phyloP scores from a whole-genome alignment of 495 filamentous ascomycete species.

The Trichoderma erinaceum region DNA sequence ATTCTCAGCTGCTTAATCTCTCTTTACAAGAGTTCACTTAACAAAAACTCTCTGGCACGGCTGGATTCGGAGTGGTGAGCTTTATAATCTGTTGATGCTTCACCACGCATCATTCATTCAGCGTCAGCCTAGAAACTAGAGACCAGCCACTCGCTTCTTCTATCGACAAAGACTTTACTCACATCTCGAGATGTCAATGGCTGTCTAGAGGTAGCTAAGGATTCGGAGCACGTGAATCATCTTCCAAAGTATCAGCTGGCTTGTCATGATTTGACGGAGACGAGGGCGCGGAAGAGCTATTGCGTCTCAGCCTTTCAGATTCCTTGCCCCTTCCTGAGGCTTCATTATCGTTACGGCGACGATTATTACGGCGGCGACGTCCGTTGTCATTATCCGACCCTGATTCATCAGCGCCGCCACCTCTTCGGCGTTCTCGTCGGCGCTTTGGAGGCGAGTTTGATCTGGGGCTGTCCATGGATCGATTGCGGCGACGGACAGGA shows the following conservation, averaged over 20 bases:
- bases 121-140: constrained; percentile 16
- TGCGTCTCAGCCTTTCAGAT: constrained; percentile 40
- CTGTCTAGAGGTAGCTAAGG: constrained; percentile 20
- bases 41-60: constrained; percentile 49
- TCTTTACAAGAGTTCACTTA: constrained; percentile 30
- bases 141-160: not conserved
- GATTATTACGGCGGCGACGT: constrained; percentile 16
- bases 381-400: constrained; percentile 12
- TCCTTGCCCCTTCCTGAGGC: not conserved
- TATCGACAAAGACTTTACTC: constrained; percentile 24
- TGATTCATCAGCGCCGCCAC: not conserved
- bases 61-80: not conserved
- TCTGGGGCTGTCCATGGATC: constrained; percentile 18
- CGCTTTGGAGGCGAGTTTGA: constrained; percentile 32
- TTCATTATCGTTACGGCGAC: not conserved
- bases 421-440: constrained; percentile 20
- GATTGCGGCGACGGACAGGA: constrained; percentile 31
- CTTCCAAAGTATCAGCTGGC: constrained; percentile 58
- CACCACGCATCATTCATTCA: not conserved
- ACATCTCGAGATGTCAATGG: constrained; percentile 34
- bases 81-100: not conserved
- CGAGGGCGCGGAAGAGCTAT: constrained; percentile 48
- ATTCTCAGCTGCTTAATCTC: constrained; percentile 60
- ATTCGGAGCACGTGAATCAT: constrained; percentile 40
- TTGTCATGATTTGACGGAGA: constrained; percentile 43